Base-by-base conservation (phyloP, 1,284 basidiomycete species). In the Ganoderma boninense region DNA sequence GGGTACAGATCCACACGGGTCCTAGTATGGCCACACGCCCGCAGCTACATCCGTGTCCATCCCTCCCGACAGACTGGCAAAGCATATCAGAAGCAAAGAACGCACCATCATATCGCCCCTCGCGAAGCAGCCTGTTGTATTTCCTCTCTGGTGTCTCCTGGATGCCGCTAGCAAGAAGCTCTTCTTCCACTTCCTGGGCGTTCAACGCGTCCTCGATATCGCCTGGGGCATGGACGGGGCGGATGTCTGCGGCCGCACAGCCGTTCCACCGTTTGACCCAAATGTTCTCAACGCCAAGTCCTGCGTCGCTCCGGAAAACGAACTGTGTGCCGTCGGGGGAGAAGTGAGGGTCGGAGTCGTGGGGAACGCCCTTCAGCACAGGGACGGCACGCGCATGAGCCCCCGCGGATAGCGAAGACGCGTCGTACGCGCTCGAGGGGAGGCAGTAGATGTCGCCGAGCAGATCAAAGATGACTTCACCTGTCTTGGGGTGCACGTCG, bases 391-490 rank as follows among this genome's bases (percentile, higher is more conserved):
- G 77, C 5, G 80, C 77, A 65, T 75, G 43, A 66, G 70, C 14
- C 52, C 66, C 66, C 4, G 74, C 68, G 0, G 68, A 62, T 32
- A 77, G 72, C 0, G 62, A 57, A 16, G 75, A 71, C 23, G 79
- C 79, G 10, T 72, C 73, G 70, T 87, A 84, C 29, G 82, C 78
- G 65, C 73, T 62, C 0, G 84, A 86, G 4, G 90, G 86, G 59
- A 93, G 82, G 74, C 92, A 93, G 77, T 92, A 93, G 38, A 93
- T 77, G 76, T 93, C 91, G 2, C 92, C 92, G 5, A 90, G 80
- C 85, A 93, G 91, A 77, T 92, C 92, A 67, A 93, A 93, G 8
- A 92, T 85, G 65, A 93, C 87, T 71, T 93, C 92, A 13, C 92
- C 91, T 2, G 87, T 85, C 69, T 80, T 80, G 10, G 90, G 90